Base-by-base conservation (phyloP, 78 protist species). In the Pelomyxa schiedti region DNA sequence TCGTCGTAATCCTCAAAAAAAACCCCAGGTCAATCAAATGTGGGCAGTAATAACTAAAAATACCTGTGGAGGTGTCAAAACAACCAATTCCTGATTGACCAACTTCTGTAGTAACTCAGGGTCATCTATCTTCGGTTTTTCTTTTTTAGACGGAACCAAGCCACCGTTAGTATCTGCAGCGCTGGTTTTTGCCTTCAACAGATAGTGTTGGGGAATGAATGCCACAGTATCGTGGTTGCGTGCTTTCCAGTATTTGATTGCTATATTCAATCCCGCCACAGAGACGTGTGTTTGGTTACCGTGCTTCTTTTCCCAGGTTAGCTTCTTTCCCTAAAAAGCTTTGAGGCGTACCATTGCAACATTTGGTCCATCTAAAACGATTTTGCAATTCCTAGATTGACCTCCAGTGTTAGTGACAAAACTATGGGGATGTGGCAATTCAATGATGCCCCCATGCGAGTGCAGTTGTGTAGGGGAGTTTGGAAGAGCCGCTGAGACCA, bases 1-100 rank as follows among this genome's bases (percentile, higher is more conserved):
- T 85, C 90, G 24, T 85, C 90, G 79, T 85, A 85, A 73, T 85
- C 90, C 40, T n/a, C n/a, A n/a, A n/a, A n/a, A n/a, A n/a, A n/a
- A n/a, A n/a, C n/a, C n/a, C n/a, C n/a, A n/a, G n/a, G n/a, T n/a
- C n/a, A n/a, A n/a, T n/a, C n/a, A n/a, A n/a, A n/a, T n/a, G n/a
- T n/a, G n/a, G n/a, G n/a, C n/a, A n/a, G n/a, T n/a, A n/a, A n/a
- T n/a, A n/a, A n/a, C n/a, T n/a, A n/a, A n/a, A n/a, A n/a, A n/a
- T n/a, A n/a, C n/a, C n/a, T 80, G 86, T 1, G 86, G 80, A 3
- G 90, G 90, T 5, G 90, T 85, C 22, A 80, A 8, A 29, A 80
- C 71, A 28, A 85, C 73, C 36, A 30, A n/a, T 0, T 70, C 80
- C n/a, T 41, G 4, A 8, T 74, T 80, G 69, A 74, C 75, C 64